Evolutionary conservation across 108 stramenopile genomes (phyloP).

Genomic region (Pseudonitzschia pungens): DNA sequence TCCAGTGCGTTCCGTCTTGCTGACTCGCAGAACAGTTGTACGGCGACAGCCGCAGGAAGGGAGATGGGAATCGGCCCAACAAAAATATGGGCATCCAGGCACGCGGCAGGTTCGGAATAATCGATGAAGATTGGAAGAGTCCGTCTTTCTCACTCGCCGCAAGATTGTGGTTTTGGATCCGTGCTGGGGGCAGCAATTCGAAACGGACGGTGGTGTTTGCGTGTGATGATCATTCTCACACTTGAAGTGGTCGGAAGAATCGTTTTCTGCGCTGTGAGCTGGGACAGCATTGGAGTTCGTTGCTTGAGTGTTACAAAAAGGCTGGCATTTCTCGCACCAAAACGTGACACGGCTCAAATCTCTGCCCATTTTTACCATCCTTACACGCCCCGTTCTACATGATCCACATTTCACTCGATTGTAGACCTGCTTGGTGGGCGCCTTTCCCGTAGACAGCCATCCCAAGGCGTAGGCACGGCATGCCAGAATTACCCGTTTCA

Average conservation of each 20-base stretch:
- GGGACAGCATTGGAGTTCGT: background rate
- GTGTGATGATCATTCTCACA: background rate
- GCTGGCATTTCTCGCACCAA: constrained; percentile 63
- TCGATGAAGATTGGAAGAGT: constrained; percentile 33
- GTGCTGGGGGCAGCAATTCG: constrained; percentile 51
- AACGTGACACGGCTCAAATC: constrained; percentile 54
- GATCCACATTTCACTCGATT: constrained; percentile 61
- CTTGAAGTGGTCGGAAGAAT: background rate
- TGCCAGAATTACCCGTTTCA: constrained; percentile 33
- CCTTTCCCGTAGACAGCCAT: constrained; percentile 55
- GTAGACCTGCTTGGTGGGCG: constrained; percentile 56
- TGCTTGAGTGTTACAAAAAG: constrained; percentile 4
- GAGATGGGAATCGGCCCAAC: constrained; percentile 60
- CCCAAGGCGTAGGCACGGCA: constrained; percentile 51
- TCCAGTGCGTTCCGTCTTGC: constrained; percentile 54
- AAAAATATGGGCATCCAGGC: constrained; percentile 48
- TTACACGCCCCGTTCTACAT: constrained; percentile 41
- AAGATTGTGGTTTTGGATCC: constrained; percentile 37
- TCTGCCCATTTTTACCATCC: constrained; percentile 61
- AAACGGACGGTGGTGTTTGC: background rate
- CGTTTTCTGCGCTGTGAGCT: constrained; percentile 8
- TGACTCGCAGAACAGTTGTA: constrained; percentile 45
- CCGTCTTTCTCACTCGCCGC: constrained; percentile 41
- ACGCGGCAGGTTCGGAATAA: constrained; percentile 53
- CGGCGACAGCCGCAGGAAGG: constrained; percentile 39